phyloP scores from a whole-genome alignment of 129 eudicot genomes.

The Helichrysum umbraculigerum region DNA sequence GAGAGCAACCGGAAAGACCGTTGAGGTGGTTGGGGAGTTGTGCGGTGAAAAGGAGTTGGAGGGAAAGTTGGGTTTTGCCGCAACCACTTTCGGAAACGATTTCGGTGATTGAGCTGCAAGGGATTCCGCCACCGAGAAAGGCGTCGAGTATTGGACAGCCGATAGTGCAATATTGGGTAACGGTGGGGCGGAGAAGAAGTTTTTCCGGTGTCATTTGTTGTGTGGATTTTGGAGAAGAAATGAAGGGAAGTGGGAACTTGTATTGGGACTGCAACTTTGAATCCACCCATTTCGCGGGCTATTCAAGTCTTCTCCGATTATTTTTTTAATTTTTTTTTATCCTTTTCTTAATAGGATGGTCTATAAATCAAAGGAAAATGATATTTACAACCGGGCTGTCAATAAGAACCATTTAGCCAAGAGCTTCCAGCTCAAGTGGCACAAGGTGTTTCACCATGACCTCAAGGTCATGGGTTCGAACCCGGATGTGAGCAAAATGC shows the following conservation, averaged over 20 bases:
- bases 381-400: too few species aligned
- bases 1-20: slow-evolving; percentile 68
- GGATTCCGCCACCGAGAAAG: slow-evolving; percentile 82
- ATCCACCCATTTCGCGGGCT: slow-evolving; percentile 10
- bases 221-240: background rate
- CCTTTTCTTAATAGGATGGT: too few species aligned
- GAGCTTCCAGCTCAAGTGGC: too few species aligned
- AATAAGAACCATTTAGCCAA: too few species aligned
- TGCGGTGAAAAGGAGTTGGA: slow-evolving; percentile 83
- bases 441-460: too few species aligned
- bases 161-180: slow-evolving; percentile 41
- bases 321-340: background rate
- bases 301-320: background rate
- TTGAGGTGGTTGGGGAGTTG: slow-evolving; percentile 64
- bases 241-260: slow-evolving; percentile 23
- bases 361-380: too few species aligned
- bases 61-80: slow-evolving; percentile 89
- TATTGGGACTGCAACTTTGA: background rate
- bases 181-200: slow-evolving; percentile 42
- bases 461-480: too few species aligned
- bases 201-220: slow-evolving; percentile 50
- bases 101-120: slow-evolving; percentile 71
- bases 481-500: too few species aligned
- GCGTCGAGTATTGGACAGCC: slow-evolving; percentile 73
- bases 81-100: slow-evolving; percentile 81